Evolutionary conservation across 2,329 filamentous ascomycete species (phyloP).

Genomic region (Scedosporium minutisporum): DNA sequence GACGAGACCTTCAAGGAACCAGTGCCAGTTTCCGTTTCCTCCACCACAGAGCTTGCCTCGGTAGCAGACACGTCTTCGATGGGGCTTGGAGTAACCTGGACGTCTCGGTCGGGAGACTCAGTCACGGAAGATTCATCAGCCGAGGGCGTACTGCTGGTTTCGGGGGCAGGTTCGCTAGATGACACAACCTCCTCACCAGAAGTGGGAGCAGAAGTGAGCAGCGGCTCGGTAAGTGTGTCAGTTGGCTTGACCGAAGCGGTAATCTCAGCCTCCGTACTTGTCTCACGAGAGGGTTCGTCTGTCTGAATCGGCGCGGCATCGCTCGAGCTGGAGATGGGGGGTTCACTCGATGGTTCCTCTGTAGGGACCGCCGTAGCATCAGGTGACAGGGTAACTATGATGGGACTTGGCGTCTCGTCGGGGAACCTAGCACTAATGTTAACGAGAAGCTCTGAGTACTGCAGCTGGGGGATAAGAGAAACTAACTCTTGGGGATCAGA

Average conservation of each 20-base stretch:
- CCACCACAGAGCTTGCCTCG: neutral
- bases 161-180: neutral
- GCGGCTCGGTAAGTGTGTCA: neutral
- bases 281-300: neutral
- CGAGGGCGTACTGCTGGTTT: neutral
- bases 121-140: neutral
- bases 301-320: neutral
- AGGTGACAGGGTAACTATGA: conserved; percentile 2
- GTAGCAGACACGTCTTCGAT: neutral
- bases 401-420: conserved; percentile 8
- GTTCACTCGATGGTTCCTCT: neutral
- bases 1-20: neutral
- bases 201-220: neutral
- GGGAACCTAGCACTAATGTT: neutral
- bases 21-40: neutral
- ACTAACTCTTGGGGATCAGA: conserved; percentile 5
- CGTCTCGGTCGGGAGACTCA: neutral
- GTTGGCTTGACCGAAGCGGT: neutral
- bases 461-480: neutral
- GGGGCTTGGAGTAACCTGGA: neutral
- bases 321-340: neutral
- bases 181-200: neutral
- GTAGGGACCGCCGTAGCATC: neutral
- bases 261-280: neutral
- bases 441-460: neutral